These are phyloP conservation scores for Arabidopsis hybrid DNA, from an alignment of 441 rosid genomes.

Conservation along the genomic window DNA sequence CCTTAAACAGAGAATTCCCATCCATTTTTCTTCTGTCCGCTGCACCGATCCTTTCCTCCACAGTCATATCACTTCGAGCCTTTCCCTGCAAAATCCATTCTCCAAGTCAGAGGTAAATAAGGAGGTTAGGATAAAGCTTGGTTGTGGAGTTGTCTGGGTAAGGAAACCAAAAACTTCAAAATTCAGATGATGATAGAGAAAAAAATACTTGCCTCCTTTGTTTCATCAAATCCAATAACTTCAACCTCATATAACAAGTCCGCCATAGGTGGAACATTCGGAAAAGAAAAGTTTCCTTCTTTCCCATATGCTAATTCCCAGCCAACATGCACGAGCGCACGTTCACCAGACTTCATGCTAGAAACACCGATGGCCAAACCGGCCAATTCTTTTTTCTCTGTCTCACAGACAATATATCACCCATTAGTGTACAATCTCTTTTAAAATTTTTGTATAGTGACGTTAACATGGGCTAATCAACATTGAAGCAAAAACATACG, in stretches of 20 bases:
- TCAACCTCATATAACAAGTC: constrained; percentile 87
- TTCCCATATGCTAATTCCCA: constrained; percentile 96
- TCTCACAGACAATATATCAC: constrained; percentile 31
- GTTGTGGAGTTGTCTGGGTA: constrained; percentile 15
- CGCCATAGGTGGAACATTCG: constrained; percentile 93
- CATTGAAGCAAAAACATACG: not conserved
- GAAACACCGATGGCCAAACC: constrained; percentile 92
- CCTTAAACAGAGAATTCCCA: constrained; percentile 80
- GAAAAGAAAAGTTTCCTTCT: constrained; percentile 95
- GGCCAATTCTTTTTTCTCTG: constrained; percentile 90
- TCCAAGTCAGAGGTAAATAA: constrained; percentile 22
- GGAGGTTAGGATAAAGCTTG: constrained; percentile 7
- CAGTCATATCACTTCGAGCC: constrained; percentile 95
- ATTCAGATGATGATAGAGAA: constrained; percentile 3
- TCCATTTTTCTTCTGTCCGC: constrained; percentile 97
- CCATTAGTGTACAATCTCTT: constrained; percentile 15
- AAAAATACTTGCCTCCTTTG: constrained; percentile 72
- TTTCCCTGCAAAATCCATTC: constrained; percentile 67
- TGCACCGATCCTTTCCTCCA: constrained; percentile 91
- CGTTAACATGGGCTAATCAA: not conserved
- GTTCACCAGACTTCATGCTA: constrained; percentile 92
- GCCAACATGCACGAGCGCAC: constrained; percentile 76
- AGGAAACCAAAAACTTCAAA: constrained; percentile 26
- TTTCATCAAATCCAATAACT: constrained; percentile 94
- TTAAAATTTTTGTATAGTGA: not conserved